Conservation (phyloP, 768 basidiomycete genomes). For the Tephrocybe sp. region DNA sequence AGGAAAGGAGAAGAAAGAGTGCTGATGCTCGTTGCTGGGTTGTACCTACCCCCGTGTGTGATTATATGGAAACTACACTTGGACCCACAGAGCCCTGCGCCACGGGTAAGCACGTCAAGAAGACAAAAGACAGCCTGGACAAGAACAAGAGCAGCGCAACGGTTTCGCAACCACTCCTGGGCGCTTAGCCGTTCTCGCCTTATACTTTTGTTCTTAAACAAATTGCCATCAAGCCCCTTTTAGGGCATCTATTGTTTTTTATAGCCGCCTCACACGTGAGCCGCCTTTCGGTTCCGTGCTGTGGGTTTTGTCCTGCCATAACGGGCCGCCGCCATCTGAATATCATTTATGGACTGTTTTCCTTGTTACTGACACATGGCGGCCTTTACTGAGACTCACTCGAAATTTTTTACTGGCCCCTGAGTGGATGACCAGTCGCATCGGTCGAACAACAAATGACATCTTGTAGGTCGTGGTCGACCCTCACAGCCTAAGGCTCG, state of each 20-base stretch:
- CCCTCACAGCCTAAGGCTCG: neutral
- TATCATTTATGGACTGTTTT: too few species aligned
- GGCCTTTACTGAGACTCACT: too few species aligned
- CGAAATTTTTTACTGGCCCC: too few species aligned
- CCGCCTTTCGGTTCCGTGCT: neutral
- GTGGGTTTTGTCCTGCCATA: neutral
- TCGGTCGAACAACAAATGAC: too few species aligned
- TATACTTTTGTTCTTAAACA: conserved; percentile 15
- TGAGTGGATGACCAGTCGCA: too few species aligned
- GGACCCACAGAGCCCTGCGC: conserved; percentile 32
- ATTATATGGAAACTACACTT: conserved; percentile 21
- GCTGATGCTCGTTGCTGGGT: conserved; percentile 18
- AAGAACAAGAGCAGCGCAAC: conserved; percentile 17
- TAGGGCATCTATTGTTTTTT: conserved; percentile 17
- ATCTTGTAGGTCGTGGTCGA: too few species aligned
- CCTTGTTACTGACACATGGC: too few species aligned
- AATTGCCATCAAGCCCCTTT: conserved; percentile 11
- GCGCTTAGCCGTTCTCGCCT: neutral
- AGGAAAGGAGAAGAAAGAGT: conserved; percentile 18
- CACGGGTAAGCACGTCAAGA: conserved; percentile 13
- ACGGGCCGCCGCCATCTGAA: neutral
- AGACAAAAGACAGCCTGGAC: conserved; percentile 21
- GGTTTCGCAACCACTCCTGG: neutral
- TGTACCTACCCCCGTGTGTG: neutral
- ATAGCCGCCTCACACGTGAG: conserved; percentile 9